Percentiles rank a stretch among this genome's conserved stretches.
Conservation (phyloP, 2,329 filamentous ascomycete genomes). For the Apiospora saccharicola region DNA sequence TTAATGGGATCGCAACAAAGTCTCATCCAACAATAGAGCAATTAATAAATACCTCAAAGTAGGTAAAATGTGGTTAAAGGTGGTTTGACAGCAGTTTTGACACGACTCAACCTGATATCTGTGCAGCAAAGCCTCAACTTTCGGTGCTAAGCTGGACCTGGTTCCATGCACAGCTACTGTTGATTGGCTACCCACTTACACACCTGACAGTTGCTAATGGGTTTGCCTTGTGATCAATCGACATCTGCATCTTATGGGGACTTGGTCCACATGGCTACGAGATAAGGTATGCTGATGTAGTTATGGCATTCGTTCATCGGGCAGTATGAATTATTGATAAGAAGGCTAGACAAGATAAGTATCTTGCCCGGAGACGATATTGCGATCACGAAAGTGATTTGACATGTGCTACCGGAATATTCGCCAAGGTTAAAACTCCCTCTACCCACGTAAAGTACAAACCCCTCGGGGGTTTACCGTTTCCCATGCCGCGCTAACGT, state of each 20-base stretch:
- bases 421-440: not conserved
- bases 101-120: conserved; percentile 6
- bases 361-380: no score
- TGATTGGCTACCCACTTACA: conserved; percentile 1
- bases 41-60: conserved; percentile 8
- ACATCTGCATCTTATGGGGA: not conserved
- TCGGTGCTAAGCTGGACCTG: not conserved
- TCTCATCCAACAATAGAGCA: not conserved
- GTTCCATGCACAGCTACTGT: not conserved
- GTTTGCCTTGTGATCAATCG: conserved; percentile 8
- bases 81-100: not conserved
- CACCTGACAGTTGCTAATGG: not conserved
- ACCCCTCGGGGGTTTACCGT: not conserved
- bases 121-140: conserved; percentile 1
- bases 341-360: not conserved
- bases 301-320: not conserved
- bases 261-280: not conserved
- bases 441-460: not conserved
- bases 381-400: not conserved
- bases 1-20: not conserved
- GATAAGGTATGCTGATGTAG: not conserved
- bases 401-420: not conserved
- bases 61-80: not conserved
- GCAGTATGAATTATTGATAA: not conserved
- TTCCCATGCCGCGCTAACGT: not conserved